These are phyloP conservation scores for Musa beccarii DNA, from an alignment of 176 grass and related monocot genomes.

Conservation along the genomic window DNA sequence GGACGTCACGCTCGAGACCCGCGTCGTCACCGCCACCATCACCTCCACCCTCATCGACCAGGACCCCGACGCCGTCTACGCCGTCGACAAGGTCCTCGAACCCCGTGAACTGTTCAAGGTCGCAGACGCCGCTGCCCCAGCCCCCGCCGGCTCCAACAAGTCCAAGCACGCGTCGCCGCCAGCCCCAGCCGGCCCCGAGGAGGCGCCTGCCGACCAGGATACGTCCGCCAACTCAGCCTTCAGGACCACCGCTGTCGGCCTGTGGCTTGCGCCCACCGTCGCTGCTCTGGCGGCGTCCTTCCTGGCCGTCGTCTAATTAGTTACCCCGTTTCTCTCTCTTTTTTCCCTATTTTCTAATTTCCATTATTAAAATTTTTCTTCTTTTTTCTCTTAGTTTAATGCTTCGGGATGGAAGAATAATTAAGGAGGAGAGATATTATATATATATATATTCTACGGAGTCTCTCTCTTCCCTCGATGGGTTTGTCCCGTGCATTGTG, in stretches of 20 bases:
- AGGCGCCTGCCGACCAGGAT: neutral
- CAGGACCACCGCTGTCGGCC: neutral
- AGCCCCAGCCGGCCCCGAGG: neutral
- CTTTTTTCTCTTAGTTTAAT: too few relatives aligned
- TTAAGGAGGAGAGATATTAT: too few relatives aligned
- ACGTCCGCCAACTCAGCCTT: neutral
- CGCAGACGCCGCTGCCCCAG: conserved; percentile 19
- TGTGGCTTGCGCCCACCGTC: neutral
- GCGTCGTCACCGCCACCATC: conserved; percentile 27
- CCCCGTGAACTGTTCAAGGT: conserved; percentile 68
- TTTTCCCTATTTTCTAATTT: too few relatives aligned
- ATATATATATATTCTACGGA: too few relatives aligned
- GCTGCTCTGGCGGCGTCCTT: neutral
- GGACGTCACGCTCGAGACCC: conserved; percentile 45
- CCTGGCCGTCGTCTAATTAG: neutral
- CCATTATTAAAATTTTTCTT: too few relatives aligned
- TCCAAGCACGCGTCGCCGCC: neutral
- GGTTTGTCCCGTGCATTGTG: too few relatives aligned
- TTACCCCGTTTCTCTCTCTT: too few relatives aligned
- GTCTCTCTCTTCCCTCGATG: too few relatives aligned
- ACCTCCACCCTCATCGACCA: conserved; percentile 36
- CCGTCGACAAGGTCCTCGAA: conserved; percentile 41
- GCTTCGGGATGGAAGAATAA: too few relatives aligned
- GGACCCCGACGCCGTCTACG: conserved; percentile 62
- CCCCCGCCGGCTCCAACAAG: conserved; percentile 32